Conservation (phyloP, 768 basidiomycete species). For the Cystobasidium onofrii region DNA sequence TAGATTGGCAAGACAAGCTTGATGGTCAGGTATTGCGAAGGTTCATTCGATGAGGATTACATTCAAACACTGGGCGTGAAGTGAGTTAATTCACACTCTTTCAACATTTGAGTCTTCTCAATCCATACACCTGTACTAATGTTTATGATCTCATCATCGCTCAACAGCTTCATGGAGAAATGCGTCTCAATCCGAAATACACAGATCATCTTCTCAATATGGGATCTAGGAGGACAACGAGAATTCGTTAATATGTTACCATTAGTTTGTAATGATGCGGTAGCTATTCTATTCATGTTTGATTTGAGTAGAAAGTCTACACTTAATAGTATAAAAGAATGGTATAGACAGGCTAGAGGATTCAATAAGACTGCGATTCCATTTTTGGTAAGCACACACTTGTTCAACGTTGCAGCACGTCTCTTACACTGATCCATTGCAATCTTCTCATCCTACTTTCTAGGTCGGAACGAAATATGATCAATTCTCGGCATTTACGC, state of each 20-base stretch:
- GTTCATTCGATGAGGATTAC: conserved; percentile 68
- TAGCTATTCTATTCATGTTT: conserved; percentile 99
- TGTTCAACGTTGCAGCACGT: too few species aligned
- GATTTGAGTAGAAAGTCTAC: conserved; percentile 96
- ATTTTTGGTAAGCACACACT: conserved; percentile 57
- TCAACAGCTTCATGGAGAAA: conserved; percentile 98
- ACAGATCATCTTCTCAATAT: conserved; percentile 98
- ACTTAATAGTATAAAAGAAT: conserved; percentile 96
- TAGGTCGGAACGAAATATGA: conserved; percentile 90
- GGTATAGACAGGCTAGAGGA: conserved; percentile 97
- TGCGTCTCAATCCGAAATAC: conserved; percentile 92
- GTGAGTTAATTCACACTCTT: conserved; percentile 4
- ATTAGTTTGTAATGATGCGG: conserved; percentile 97
- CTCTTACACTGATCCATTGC: background rate
- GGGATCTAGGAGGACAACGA: conserved; percentile 59
- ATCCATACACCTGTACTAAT: too few species aligned
- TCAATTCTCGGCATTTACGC: conserved; percentile 85
- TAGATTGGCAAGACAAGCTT: conserved; percentile 96
- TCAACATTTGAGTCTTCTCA: background rate
- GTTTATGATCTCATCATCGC: too few species aligned
- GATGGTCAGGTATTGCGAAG: conserved; percentile 99
- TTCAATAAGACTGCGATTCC: conserved; percentile 99
- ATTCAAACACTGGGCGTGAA: conserved; percentile 88
- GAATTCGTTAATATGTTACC: conserved; percentile 96
- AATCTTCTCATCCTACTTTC: background rate